These are phyloP conservation scores for Postia placenta DNA, from an alignment of 768 basidiomycete genomes.

Conservation along the genomic window DNA sequence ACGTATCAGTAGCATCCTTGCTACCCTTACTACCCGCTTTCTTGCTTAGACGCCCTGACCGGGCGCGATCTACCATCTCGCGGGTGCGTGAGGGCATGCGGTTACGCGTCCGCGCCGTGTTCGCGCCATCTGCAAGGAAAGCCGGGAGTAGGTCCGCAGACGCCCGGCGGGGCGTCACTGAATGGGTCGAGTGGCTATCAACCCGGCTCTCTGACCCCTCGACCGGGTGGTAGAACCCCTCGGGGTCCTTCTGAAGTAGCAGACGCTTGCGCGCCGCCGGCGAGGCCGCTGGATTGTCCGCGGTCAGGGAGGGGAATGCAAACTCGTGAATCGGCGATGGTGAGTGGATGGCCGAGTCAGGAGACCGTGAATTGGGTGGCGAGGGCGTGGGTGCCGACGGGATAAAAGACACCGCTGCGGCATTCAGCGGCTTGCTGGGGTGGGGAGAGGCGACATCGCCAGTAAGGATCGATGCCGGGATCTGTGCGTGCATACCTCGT, in stretches of 20 bases:
- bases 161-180: conserved; percentile 24
- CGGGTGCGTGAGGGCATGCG: conserved; percentile 49
- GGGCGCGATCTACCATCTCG: conserved; percentile 51
- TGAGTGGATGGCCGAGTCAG: conserved; percentile 12
- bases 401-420: conserved; percentile 21
- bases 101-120: conserved; percentile 27
- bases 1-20: not conserved
- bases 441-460: conserved; percentile 16
- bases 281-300: conserved; percentile 22
- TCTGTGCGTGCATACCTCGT: conserved; percentile 29
- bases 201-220: conserved; percentile 25
- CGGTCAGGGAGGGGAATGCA: conserved; percentile 43
- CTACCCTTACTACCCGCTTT: conserved; percentile 2
- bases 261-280: conserved; percentile 23
- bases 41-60: conserved; percentile 26
- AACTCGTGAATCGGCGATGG: conserved; percentile 30
- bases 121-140: conserved; percentile 37
- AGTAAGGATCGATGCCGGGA: conserved; percentile 10
- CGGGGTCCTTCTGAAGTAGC: conserved; percentile 44
- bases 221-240: conserved; percentile 38
- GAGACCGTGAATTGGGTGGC: conserved; percentile 11
- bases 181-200: conserved; percentile 21
- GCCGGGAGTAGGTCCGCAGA: conserved; percentile 38
- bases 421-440: conserved; percentile 23
- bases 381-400: conserved; percentile 14